Base-by-base conservation (phyloP, 345 rosid species). In the rapeseed (Brassica napus) region DNA sequence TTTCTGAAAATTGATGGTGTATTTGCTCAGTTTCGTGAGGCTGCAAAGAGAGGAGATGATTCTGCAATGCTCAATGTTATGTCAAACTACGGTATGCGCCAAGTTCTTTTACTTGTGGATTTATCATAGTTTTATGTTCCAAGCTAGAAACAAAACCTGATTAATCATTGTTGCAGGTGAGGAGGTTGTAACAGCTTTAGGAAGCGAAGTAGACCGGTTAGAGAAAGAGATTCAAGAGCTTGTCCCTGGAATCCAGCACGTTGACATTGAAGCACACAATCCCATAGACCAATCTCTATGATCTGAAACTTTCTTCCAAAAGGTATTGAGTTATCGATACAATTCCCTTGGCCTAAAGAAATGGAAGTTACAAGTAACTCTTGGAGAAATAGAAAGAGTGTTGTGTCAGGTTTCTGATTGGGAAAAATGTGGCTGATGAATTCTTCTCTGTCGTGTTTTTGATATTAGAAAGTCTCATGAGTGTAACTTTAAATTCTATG, bases 261-360 rank as follows among this genome's bases (percentile, higher is more conserved):
- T 95, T 0, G 99, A 95, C 84, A 95, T 95, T 1, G 99, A 95
- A 85, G 99, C 96, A 65, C 99, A 95, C 85, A 93, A 93, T 81
- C 99, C 98, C 37, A 14, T 71, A 49, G 91, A 85, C 16, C 75
- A 81, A 54, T 49, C 80, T 23, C 83, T 73, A 26, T 84, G 78
- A 86, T 77, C 74, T 18, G 30, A 15, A 32, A n/a, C 35, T 28
- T 24, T 23, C 15, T 16, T 39, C 14, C 49, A 55, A 78, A 35
- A 8, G 30, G 68, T 78, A n/a, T 26, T 6, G 62, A 65, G 58
- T 65, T 58, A 39, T 57, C 18, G 28, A 72, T 72, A 28, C 44
- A 44, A 14, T 58, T 16, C 24, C 26, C 72, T 24, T 71, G 60
- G 68, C 62, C 72, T 58, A 44, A 24, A 73, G 65, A 73, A 60